Percentiles rank a stretch among this genome's conserved stretches.
Evolutionary conservation across 2,329 filamentous ascomycete genomes (phyloP).

Genomic region (Dactylonectria estremocensis): DNA sequence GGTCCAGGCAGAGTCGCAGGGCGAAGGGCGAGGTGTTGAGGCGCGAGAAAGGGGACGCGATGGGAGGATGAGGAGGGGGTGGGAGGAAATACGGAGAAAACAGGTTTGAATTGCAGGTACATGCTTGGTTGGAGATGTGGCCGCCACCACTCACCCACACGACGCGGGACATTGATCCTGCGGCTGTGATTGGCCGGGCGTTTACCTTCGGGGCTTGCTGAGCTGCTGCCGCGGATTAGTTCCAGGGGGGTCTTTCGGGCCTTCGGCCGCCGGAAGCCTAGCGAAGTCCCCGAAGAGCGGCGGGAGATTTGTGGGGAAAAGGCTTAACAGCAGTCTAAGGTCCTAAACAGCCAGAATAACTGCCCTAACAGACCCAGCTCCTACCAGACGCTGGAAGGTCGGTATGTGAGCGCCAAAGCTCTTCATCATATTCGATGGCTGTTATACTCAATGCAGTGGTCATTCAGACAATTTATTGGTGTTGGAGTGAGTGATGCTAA

Average conservation of each 20-base stretch:
- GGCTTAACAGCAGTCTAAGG: constrained; percentile 1
- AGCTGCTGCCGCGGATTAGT: constrained; percentile 16
- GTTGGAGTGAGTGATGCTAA: constrained; percentile 1
- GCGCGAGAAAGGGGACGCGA: neutral
- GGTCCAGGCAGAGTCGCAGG: neutral
- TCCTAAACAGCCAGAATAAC: neutral
- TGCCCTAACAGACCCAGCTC: too few species aligned
- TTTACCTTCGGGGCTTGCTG: constrained; percentile 7
- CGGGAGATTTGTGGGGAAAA: constrained; percentile 39
- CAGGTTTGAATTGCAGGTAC: constrained; percentile 14
- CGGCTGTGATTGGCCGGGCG: constrained; percentile 39
- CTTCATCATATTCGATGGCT: constrained; percentile 2
- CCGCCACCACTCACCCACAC: constrained; percentile 27
- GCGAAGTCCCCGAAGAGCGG: constrained; percentile 26
- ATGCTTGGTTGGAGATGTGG: constrained; percentile 41
- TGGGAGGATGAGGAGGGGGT: constrained; percentile 21
- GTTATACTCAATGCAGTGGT: constrained; percentile 14
- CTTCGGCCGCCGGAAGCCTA: constrained; percentile 24
- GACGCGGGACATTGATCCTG: constrained; percentile 17
- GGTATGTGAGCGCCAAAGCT: constrained; percentile 10
- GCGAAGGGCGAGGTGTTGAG: constrained; percentile 12
- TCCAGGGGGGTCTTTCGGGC: constrained; percentile 7
- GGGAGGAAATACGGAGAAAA: constrained; percentile 10
- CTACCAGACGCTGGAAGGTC: constrained; percentile 8
- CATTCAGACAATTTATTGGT: neutral